phyloP scores from a whole-genome alignment of 495 filamentous ascomycete genomes.

The Amphirosellinia nigrospora region DNA sequence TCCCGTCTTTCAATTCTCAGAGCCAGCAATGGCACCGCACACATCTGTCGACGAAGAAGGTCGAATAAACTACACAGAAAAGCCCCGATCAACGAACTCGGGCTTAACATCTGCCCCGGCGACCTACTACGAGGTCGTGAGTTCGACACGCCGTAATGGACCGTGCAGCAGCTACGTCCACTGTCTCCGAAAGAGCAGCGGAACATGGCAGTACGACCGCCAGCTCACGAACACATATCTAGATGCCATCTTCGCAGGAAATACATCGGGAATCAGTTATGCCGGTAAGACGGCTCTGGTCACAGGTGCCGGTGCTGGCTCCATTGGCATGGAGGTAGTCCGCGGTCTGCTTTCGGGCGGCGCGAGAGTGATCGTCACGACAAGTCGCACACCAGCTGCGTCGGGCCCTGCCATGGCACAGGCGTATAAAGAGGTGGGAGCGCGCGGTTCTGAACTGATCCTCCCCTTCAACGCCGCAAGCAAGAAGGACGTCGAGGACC shows the following conservation, averaged over 20 bases:
- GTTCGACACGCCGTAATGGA: background rate
- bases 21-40: constrained; percentile 20
- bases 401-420: constrained; percentile 84
- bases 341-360: constrained; percentile 87
- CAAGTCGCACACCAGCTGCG: constrained; percentile 52
- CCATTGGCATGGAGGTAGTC: constrained; percentile 44
- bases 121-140: constrained; percentile 60
- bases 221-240: constrained; percentile 82
- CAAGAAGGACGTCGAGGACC: constrained; percentile 85
- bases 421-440: constrained; percentile 86
- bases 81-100: background rate
- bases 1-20: constrained; percentile 63
- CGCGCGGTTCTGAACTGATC: constrained; percentile 80
- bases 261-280: constrained; percentile 62
- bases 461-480: constrained; percentile 91
- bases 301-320: constrained; percentile 19
- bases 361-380: constrained; percentile 86
- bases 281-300: constrained; percentile 65
- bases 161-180: constrained; percentile 20
- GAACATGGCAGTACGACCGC: constrained; percentile 76
- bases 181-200: constrained; percentile 9
- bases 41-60: constrained; percentile 22
- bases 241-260: constrained; percentile 76
- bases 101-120: constrained; percentile 71
- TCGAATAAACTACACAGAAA: constrained; percentile 9